Base-by-base conservation (phyloP, 495 filamentous ascomycete genomes). In the Penicillium turbatum region DNA sequence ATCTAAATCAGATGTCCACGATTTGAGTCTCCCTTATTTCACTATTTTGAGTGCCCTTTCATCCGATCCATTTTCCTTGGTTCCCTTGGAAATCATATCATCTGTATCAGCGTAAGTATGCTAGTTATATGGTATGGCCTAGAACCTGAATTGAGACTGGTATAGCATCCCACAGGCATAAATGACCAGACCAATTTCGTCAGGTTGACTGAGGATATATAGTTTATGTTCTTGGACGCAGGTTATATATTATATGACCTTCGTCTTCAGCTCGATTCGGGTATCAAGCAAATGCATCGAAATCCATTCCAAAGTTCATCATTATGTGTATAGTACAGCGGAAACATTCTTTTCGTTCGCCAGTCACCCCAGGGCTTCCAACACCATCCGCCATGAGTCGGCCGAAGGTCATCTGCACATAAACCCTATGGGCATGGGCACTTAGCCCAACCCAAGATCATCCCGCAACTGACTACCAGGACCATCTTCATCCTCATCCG, bases 401-500 rank as follows among this genome's bases (percentile, higher is more conserved):
- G 5, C 6, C 6, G 8, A 6, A 7, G 13, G 13, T 17, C 41
- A 30, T 44, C 27, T 13, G 5, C 12, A 19, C 37, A 30, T 4
- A 40, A 17, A 35, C 8, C 36, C 12, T 12, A 4, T 24, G 13
- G 5, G 7, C 2, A 30, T 38, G 4, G 2, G 30, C 37, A 31
- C 19, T 59, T 53, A 76, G 32, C 71, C 71, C 54, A 75, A 47
- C 11, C 71, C 71, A 56, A 77, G 48, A 60, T 73, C 62, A 58
- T 72, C 71, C 12, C 70, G 64, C 55, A 76, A 57, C 62, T 73
- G 73, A 55, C 70, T 68, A 36, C 63, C 73, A 10, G 72, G 71
- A 41, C 70, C 76, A 62, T 62, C 55, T 46, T 77, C 74, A 48
- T 74, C 67, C 43, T 78, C 73, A 51, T 72, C 70, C n/a, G 68